These are phyloP conservation scores for Geranium brycei DNA, from an alignment of 345 rosid genomes.

Conservation along the genomic window DNA sequence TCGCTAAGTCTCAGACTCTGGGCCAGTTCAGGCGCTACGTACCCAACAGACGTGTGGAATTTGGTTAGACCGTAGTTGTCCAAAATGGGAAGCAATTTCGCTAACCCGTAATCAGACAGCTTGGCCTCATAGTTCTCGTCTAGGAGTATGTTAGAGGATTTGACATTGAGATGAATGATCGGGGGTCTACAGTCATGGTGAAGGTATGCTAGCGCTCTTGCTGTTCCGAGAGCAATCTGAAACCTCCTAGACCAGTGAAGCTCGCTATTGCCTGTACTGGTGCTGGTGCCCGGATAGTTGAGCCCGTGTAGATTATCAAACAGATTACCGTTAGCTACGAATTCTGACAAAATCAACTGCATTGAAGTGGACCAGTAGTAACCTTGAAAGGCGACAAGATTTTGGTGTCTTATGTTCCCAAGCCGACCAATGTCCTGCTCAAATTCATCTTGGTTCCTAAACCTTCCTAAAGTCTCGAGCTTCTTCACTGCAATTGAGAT, in stretches of 20 bases:
- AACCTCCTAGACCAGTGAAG: slow-evolving; percentile 76
- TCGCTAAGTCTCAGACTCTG: slow-evolving; percentile 65
- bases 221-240: slow-evolving; percentile 74
- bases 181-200: slow-evolving; percentile 86
- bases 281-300: slow-evolving; percentile 45
- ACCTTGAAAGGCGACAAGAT: slow-evolving; percentile 76
- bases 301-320: slow-evolving; percentile 63
- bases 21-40: slow-evolving; percentile 93
- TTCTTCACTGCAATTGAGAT: slow-evolving; percentile 85
- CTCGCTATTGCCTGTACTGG: slow-evolving; percentile 49
- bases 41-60: slow-evolving; percentile 84
- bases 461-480: slow-evolving; percentile 77
- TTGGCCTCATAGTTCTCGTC: slow-evolving; percentile 63
- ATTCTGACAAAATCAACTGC: slow-evolving; percentile 74
- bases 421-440: slow-evolving; percentile 78
- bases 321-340: slow-evolving; percentile 58
- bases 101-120: slow-evolving; percentile 80
- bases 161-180: slow-evolving; percentile 82
- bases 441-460: slow-evolving; percentile 81
- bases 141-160: slow-evolving; percentile 75
- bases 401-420: slow-evolving; percentile 56
- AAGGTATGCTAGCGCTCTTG: slow-evolving; percentile 79
- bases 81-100: slow-evolving; percentile 64
- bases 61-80: slow-evolving; percentile 63
- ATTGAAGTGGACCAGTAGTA: slow-evolving; percentile 78